Percentiles rank a stretch among this genome's conserved stretches.
Evolutionary conservation across 345 rosid species (phyloP).

Genomic region (Salix purpurea): DNA sequence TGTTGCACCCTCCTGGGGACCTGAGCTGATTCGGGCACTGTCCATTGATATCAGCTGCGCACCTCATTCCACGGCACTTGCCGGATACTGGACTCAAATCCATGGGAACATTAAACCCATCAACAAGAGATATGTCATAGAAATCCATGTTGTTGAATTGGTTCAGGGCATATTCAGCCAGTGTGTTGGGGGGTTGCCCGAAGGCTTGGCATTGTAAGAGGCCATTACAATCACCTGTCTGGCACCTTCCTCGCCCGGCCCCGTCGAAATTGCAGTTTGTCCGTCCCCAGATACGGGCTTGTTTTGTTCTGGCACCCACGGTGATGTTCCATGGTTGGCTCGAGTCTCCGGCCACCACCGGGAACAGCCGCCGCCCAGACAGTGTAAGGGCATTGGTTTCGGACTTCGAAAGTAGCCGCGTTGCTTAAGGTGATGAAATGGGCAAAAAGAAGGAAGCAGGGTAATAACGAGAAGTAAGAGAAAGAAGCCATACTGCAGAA

Average conservation of each 20-base stretch:
- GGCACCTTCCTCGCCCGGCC: constrained; percentile 30
- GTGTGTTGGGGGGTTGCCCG: too few species aligned
- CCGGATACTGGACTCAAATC: too few species aligned
- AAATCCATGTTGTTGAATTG: too few species aligned
- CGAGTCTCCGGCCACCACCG: constrained; percentile 38
- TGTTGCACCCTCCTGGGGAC: constrained; percentile 21
- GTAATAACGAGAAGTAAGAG: too few species aligned
- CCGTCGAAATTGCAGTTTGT: constrained; percentile 31
- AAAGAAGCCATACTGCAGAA: too few species aligned
- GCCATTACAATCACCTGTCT: constrained; percentile 48
- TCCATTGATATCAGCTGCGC: too few species aligned
- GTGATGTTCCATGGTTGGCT: constrained; percentile 29
- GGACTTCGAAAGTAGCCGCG: constrained; percentile 22
- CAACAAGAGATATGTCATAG: too few species aligned
- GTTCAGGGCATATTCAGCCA: too few species aligned
- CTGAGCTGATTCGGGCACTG: too few species aligned
- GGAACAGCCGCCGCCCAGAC: constrained; percentile 46
- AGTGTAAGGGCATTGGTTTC: constrained; percentile 32
- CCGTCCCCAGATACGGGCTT: constrained; percentile 42
- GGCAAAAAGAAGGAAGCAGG: neutral
- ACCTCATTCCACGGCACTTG: too few species aligned
- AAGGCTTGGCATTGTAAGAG: constrained; percentile 9
- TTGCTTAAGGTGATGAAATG: neutral
- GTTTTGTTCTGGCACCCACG: constrained; percentile 22
- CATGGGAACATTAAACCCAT: too few species aligned